These are phyloP conservation scores for Saraca asoca DNA, from an alignment of 331 rosid genomes.

Conservation along the genomic window DNA sequence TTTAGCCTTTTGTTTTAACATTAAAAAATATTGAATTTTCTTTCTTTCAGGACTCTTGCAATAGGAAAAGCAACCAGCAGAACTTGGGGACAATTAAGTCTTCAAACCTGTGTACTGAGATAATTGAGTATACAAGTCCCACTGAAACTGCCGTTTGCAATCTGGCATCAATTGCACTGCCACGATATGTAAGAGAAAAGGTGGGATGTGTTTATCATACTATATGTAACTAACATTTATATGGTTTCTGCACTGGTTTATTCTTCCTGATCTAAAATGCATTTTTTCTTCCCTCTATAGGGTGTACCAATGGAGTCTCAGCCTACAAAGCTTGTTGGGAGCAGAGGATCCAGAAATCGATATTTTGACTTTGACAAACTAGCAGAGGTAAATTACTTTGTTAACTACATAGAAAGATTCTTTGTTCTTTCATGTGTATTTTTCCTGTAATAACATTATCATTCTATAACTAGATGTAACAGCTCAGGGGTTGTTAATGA, in stretches of 20 bases:
- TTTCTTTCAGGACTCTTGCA: conserved; percentile 50
- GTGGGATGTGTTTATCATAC: conserved; percentile 28
- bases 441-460: background rate
- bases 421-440: background rate
- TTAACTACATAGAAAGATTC: background rate
- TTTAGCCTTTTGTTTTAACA: background rate
- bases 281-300: conserved; percentile 44
- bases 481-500: background rate
- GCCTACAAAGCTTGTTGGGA: conserved; percentile 52
- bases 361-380: conserved; percentile 64
- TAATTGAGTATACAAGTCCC: conserved; percentile 57
- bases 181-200: conserved; percentile 62
- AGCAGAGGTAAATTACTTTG: conserved; percentile 45
- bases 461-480: no score
- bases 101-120: conserved; percentile 62
- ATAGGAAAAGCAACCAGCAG: conserved; percentile 62
- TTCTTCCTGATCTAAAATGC: background rate
- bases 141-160: conserved; percentile 68
- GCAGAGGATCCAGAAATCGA: conserved; percentile 50
- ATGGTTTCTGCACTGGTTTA: background rate
- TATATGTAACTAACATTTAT: background rate
- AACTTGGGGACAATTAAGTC: conserved; percentile 64
- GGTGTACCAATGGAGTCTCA: no score
- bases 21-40: background rate
- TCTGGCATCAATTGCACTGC: conserved; percentile 64